Conservation (phyloP, 23 red algal species). For the Gracilaria domingensis region DNA sequence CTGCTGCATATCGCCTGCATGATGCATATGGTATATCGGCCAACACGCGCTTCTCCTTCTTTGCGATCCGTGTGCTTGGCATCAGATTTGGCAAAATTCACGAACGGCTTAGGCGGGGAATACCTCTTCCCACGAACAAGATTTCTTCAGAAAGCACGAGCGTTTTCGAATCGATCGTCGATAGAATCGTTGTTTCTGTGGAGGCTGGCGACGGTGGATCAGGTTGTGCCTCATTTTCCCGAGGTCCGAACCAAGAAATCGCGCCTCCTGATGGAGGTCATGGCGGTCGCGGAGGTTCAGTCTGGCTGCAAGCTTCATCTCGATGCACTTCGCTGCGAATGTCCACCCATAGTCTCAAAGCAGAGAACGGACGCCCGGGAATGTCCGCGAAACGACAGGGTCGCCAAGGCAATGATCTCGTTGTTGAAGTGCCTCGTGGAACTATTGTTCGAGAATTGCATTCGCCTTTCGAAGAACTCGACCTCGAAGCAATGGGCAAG, state of each 20-base stretch:
- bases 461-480: not conserved
- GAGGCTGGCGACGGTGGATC: conserved; percentile 73
- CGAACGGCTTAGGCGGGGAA: not conserved
- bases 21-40: not conserved
- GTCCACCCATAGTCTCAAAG: conserved; percentile 46
- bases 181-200: conserved; percentile 64
- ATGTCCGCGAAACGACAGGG: conserved; percentile 62
- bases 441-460: conserved; percentile 60
- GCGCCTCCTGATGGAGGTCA: conserved; percentile 85
- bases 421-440: conserved; percentile 73
- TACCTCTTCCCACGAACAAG: not conserved
- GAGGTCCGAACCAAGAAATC: conserved; percentile 64
- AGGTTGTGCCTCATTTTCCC: conserved; percentile 68
- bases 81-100: not conserved
- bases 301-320: conserved; percentile 57
- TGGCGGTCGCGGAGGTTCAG: conserved; percentile 79
- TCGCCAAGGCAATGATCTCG: conserved; percentile 46
- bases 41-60: not conserved
- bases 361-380: conserved; percentile 43
- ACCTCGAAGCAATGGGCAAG: not conserved
- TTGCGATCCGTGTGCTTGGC: not conserved
- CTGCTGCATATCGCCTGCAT: not conserved
- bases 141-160: not conserved
- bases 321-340: conserved; percentile 50
- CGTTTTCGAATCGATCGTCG: conserved; percentile 43